Evolutionary conservation across 2,329 filamentous ascomycete species (phyloP), one percentile per base, ranked within the genome.

Genomic region (Botryotinia calthae): DNA sequence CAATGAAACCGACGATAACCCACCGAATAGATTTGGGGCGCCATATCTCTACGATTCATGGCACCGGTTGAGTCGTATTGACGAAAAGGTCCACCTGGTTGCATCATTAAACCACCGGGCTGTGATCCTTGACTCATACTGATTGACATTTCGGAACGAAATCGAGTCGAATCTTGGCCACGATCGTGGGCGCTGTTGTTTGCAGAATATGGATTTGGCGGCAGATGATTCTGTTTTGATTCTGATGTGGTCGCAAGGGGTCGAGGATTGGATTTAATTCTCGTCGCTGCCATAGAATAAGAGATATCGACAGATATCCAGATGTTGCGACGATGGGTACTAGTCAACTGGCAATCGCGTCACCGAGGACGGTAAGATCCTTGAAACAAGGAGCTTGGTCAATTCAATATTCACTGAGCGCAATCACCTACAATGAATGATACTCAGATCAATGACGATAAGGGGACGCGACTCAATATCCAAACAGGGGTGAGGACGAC

Each of bases 21-120:
- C 80, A 91, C 89, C 75, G 88, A 89, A 79, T 91, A 91, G 76
- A 91, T 90, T 75, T 87, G 86, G 70, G 87, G 86, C 28, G 83
- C 73, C 54, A 76, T 70, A 73, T 79, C 75, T 73, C 76, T 78
- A 34, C 73, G 73, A 73, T 75, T 75, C 14, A 76, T 58, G 46
- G 75, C 74, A 77, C 77, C 79, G 42, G 63, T 75, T 20, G 74
- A 72, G 5, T 79, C 78, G 74, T 78, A 80, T 61, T 79, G 78
- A 72, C 79, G 74, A 62, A 79, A 81, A 40, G 77, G 70, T n/a
- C 76, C 76, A 58, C 77, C 76, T 31, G 76, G 74, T 70, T 81
- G 80, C 77, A 80, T 80, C 78, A 81, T 80, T 63, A 81, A 71
- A 66, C 78, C 77, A 66, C 75, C 77, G 44, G 76, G 76, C 67